A percentile compares a stretch with the other conserved stretches of the same genome.
Evolutionary conservation across 352 stramenopile genomes (phyloP).

Genomic region (Phytophthora agathidicida): DNA sequence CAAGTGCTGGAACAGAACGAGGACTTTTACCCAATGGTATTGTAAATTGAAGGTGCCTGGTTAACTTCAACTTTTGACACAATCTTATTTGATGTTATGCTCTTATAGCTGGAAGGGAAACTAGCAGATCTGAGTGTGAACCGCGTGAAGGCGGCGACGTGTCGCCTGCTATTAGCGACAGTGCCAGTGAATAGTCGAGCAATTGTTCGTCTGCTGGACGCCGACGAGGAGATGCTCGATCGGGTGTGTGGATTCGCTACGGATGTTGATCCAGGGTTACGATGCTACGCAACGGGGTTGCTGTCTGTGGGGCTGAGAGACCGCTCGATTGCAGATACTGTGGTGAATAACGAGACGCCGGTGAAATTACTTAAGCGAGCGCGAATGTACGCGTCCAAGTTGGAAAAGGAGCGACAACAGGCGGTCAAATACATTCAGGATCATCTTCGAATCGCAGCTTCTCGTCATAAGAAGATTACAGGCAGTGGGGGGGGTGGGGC

Average conservation of each 20-base stretch:
- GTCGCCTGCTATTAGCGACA: slow-evolving; percentile 75
- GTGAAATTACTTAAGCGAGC: slow-evolving; percentile 77
- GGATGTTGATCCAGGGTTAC: slow-evolving; percentile 56
- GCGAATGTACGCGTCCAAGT: slow-evolving; percentile 76
- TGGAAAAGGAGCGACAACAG: slow-evolving; percentile 69
- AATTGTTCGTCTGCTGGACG: slow-evolving; percentile 72
- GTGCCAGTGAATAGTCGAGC: slow-evolving; percentile 74
- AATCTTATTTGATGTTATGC: not conserved
- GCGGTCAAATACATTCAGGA: slow-evolving; percentile 86
- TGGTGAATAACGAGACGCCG: slow-evolving; percentile 83
- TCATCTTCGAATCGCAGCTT: slow-evolving; percentile 42
- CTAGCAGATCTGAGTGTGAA: slow-evolving; percentile 60
- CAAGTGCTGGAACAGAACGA: slow-evolving; percentile 83
- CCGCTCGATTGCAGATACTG: slow-evolving; percentile 76
- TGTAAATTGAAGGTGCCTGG: slow-evolving; percentile 9
- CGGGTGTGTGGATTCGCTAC: slow-evolving; percentile 72
- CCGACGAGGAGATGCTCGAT: slow-evolving; percentile 82
- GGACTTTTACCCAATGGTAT: slow-evolving; percentile 84
- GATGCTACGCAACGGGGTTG: slow-evolving; percentile 80
- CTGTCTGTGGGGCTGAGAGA: slow-evolving; percentile 80
- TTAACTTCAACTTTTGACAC: slow-evolving; percentile 27
- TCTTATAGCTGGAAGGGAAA: slow-evolving; percentile 64
- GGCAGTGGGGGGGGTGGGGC: slow-evolving; percentile 14
- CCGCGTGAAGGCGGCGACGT: slow-evolving; percentile 72
- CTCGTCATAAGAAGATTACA: slow-evolving; percentile 41